Evolutionary conservation across 257 asterid species (phyloP), one percentile per base, ranked within the genome.

Genomic region (Perilla frutescens): DNA sequence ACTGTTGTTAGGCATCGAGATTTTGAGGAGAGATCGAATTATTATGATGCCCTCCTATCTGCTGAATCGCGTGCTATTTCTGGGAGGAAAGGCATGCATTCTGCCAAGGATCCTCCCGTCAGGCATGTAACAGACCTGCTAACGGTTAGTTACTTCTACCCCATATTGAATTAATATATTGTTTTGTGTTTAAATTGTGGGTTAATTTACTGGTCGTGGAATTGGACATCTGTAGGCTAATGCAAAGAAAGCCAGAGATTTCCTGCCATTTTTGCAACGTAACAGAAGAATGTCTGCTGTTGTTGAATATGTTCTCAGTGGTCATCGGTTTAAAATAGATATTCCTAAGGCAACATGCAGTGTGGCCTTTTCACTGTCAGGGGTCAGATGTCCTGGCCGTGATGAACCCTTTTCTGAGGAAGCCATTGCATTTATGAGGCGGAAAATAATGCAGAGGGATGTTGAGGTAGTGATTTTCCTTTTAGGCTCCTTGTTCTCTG

Each of bases 401-500:
- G 90, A 78, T 15, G 98, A 95, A 79, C 96, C 94, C 15, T 90
- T 80, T 71, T 92, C 99, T 56, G 96, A 95, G 3, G 99, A 90
- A 72, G 99, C 99, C 69, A 92, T 95, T 83, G 96, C 99, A 15
- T 83, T 95, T 57, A 92, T 95, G 99, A 87, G 99, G 86, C 81
- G 97, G 77, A 92, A 87, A 82, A 92, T 95, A 79, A 92, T 95
- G 99, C 99, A 95, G 89, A 95, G 97, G 89, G 99, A 95, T 83
- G 96, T 92, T 1, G 99, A 95, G 96, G 99, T 91, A 85, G 5
- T 64, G 29, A 12, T 51, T 32, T 70, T 13, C 43, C 36, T 74
- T 41, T 37, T 48, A 61, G 60, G 66, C 12, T 66, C 34, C 15
- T 62, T 6, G 7, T 67, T 53, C 32, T 72, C 45, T 3, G 1